Conservation (phyloP, 495 filamentous ascomycete species). For the Podospora appendiculata region DNA sequence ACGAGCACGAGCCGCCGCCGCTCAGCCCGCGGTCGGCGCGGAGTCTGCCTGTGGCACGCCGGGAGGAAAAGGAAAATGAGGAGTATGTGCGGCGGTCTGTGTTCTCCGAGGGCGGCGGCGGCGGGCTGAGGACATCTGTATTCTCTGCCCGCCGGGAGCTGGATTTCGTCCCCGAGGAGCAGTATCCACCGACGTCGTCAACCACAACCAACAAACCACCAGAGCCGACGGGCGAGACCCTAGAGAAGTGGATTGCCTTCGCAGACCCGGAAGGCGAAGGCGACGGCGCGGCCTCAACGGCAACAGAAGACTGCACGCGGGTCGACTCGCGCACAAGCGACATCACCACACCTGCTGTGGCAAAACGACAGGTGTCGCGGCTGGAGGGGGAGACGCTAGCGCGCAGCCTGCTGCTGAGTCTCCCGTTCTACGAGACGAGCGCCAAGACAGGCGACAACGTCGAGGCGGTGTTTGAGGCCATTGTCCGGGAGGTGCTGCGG, state of each 20-base stretch:
- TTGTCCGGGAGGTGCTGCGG: slow-evolving; percentile 13
- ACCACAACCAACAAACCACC: neutral
- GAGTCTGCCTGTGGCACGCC: slow-evolving; percentile 1
- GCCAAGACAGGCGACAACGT: slow-evolving; percentile 19
- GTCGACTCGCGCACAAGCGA: neutral
- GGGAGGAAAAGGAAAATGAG: neutral
- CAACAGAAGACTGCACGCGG: slow-evolving; percentile 1
- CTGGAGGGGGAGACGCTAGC: slow-evolving; percentile 13
- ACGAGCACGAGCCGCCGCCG: neutral
- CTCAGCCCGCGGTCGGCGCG: slow-evolving; percentile 1
- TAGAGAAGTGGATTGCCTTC: slow-evolving; percentile 9
- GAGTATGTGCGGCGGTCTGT: slow-evolving; percentile 1
- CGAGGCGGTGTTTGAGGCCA: slow-evolving; percentile 17
- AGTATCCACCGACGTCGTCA: neutral
- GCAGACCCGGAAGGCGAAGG: neutral
- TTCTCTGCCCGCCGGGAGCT: slow-evolving; percentile 2
- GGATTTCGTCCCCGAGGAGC: slow-evolving; percentile 1
- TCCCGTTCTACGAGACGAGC: slow-evolving; percentile 18
- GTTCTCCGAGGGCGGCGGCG: neutral
- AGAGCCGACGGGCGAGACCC: neutral
- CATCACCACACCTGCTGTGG: neutral
- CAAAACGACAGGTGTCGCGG: slow-evolving; percentile 10
- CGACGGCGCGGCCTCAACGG: neutral
- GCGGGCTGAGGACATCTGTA: neutral
- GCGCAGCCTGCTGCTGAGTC: slow-evolving; percentile 5